phyloP scores from a whole-genome alignment of 805 yeast species.

The Metschnikowia henanensis region DNA sequence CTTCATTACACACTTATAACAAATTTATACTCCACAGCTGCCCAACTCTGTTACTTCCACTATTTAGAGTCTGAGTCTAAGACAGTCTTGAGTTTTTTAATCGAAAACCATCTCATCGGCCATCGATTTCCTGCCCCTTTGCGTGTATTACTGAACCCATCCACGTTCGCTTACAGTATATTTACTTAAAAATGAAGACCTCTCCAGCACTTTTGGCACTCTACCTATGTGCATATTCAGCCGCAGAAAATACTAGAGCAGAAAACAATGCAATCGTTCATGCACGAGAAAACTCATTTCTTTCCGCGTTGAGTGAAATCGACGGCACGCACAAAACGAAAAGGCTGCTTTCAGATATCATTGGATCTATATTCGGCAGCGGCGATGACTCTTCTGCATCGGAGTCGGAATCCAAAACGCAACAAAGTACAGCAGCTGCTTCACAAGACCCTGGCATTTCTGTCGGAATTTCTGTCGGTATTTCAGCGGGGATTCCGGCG shows the following conservation, averaged over 20 bases:
- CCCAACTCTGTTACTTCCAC: background rate
- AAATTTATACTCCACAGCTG: conserved; percentile 9
- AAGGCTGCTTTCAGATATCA: background rate
- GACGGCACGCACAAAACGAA: conserved; percentile 2
- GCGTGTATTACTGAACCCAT: background rate
- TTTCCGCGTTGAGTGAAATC: background rate
- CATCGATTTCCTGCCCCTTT: background rate
- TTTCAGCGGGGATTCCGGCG: background rate
- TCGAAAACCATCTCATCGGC: background rate
- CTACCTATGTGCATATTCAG: conserved; percentile 4
- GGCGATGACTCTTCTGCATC: background rate
- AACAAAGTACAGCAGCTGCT: too few species aligned
- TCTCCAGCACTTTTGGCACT: conserved; percentile 7
- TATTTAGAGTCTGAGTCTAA: too few species aligned
- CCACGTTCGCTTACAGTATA: background rate
- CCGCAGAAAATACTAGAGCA: background rate
- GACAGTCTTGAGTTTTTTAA: too few species aligned
- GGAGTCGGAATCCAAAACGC: too few species aligned
- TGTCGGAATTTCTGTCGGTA: background rate
- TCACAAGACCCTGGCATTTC: too few species aligned
- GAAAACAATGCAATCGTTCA: background rate
- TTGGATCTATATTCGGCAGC: background rate
- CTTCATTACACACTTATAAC: conserved; percentile 8
- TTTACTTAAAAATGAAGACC: conserved; percentile 3
- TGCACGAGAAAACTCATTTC: background rate